Evolutionary conservation across 2,329 filamentous ascomycete species (phyloP), one percentile per base, ranked within the genome.

Genomic region (Aspergillus awamori): DNA sequence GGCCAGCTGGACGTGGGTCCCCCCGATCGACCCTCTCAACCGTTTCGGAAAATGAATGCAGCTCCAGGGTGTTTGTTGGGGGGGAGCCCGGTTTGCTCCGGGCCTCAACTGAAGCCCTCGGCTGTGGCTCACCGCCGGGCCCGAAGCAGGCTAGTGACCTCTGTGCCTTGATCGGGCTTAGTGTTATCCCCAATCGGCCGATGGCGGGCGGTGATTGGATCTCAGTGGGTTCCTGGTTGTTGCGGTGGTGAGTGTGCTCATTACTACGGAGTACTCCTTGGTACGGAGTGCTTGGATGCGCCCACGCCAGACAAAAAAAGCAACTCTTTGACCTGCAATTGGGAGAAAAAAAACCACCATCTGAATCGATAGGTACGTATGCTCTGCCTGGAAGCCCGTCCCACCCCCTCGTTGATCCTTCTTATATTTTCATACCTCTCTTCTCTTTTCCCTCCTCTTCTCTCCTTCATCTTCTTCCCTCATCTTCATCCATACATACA

Each of bases 41-140:
- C 26, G 55, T 65, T 65, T 56, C 36, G 30, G 48, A 38, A 54
- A 57, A 17, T 33, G 30, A 39, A 22, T 39, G 26, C 36, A 26
- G 43, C 17, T 33, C 30, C 15, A 30, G 52, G 24, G 33, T 17
- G 28, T 57, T 49, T 61, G 64, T 67, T 66, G 65, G 63, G 64
- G 41, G 45, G 36, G 24, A 28, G 47, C 63, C 67, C 66, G 66
- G 59, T 61, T 64, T 68, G 22, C 62, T 64, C 68, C 67, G 68
- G 41, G 48, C 56, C 62, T 61, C 68, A 67, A 69, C 64, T 63
- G 49, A 54, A 54, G 59, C 49, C 59, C 61, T 63, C 60, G 64
- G 63, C 39, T 48, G 53, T 41, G 48, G 56, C 10, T 43, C 59
- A 59, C 56, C 59, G 59, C 59, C 58, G 24, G 39, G 7, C 49